Base-by-base conservation (phyloP, 352 stramenopile species). In the Pythium volutum region DNA sequence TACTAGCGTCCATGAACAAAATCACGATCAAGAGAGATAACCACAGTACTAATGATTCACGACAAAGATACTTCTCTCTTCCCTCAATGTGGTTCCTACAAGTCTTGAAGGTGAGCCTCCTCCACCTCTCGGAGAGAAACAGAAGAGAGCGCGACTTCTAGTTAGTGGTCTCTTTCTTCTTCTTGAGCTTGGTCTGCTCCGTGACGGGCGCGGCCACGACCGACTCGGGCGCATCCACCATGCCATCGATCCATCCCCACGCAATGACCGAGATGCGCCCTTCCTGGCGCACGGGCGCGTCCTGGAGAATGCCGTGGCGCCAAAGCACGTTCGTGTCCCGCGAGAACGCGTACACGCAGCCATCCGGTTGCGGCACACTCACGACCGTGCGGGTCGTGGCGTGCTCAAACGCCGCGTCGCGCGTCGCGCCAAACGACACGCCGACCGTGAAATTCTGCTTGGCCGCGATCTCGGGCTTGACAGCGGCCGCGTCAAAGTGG, bases 381-480 rank as follows among this genome's bases (percentile, higher is more conserved):
- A 98, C 64, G 25, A 93, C 88, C 1, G 81, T 88, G 52, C 88
- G 87, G 22, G 77, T 91, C 41, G 76, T 61, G 11, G 87, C 89
- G 59, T 95, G 78, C 59, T 98, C 74, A 61, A 98, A 98, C 23
- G 92, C 90, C 3, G 95, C 78, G 68, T 98, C 92, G 34, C 92
- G 84, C 22, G 86, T 96, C 3, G 79, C 85, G 26, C 94, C 94
- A 69, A 98, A 98, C 43, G 80, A 96, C n/a, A 97, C 88, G 38
- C 86, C 93, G n/a, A 98, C 85, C 25, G 94, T 98, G 59, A 97
- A 97, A 66, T 98, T 98, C 70, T 98, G 92, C 59, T 88, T 96
- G 22, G 75, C 83, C 2, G 92, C 94, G 60, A 96, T 84, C 63
- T 94, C 73, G 0, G 87, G 88, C 77, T 98, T 98, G 55, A 97